Evolutionary conservation across 768 basidiomycete genomes (phyloP), one percentile per base, ranked within the genome.

Genomic region (Postia placenta): DNA sequence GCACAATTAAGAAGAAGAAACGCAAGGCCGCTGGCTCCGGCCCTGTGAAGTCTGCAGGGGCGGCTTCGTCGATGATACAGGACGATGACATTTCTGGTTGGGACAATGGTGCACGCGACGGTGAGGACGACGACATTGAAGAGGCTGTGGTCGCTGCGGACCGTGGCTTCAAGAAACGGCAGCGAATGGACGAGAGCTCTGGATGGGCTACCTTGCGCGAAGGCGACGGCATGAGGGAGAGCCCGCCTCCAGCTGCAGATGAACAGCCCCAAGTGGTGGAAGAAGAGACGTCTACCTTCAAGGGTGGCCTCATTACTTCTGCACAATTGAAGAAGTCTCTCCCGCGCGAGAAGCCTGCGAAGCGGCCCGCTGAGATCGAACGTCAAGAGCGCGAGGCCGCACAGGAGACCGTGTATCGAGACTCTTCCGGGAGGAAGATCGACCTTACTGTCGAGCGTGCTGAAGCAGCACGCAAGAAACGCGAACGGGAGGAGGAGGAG

Each of bases 391-490:
- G 73, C 47, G 78, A 78, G 5, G 75, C 75, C 5, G 83, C 85
- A 4, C 83, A 91, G 62, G 90, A 92, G 64, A 99, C 96, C 0
- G 80, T 99, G 11, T 96, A 99, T 66, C 91, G 96, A 61, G 95
- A 98, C 65, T 72, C 84, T 14, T 76, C 79, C 15, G 96, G 96
- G 28, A 78, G 84, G 61, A 87, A 87, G 72, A 87, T 98, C 44
- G 93, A 98, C 58, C 80, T 87, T 45, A 91, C 89, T 62, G 78
- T 85, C 1, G 87, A 85, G 24, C 79, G 76, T 49, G 94, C 90
- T 12, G 93, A 94, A 60, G 90, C 91, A 25, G 86, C 86, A 37
- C 72, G 83, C 55, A 64, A 78, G 65, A 92, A 92, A 60, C 76
- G 90, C 19, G 85, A 92, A 62, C 73, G 75, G 50, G 85, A 93